Evolutionary conservation across 176 grass and related monocot species (phyloP).

Genomic region (Carex kokanica): DNA sequence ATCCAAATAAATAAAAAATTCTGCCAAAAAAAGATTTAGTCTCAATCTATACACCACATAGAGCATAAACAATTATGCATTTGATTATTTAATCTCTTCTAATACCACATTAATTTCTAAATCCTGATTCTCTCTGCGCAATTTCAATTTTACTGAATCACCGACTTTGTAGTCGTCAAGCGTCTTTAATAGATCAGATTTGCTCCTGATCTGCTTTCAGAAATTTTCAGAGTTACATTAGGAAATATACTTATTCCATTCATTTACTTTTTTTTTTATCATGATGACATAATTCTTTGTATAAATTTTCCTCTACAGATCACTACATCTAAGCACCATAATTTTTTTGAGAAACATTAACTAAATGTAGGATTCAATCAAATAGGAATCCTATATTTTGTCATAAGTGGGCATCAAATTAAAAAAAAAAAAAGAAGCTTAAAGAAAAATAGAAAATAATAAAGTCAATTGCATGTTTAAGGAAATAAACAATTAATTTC

Average conservation of each 20-base stretch:
- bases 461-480: too few relatives aligned
- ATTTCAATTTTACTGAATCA: constrained; percentile 51
- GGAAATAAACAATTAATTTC: background rate
- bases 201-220: constrained; percentile 60
- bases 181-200: constrained; percentile 70
- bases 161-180: constrained; percentile 77
- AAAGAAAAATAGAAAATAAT: too few relatives aligned
- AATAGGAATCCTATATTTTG: background rate
- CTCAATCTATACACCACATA: background rate
- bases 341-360: too few relatives aligned
- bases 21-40: background rate
- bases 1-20: background rate
- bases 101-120: constrained; percentile 46
- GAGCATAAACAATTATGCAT: background rate
- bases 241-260: background rate
- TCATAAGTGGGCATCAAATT: background rate
- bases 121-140: constrained; percentile 51
- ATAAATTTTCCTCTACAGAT: too few relatives aligned
- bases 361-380: background rate
- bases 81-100: constrained; percentile 48
- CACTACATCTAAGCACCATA: too few relatives aligned
- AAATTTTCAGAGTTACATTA: background rate
- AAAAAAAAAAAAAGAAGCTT: background rate
- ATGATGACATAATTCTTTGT: background rate
- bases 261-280: background rate